Evolutionary conservation across 139 green algal species (phyloP).

Genomic region (Chlorella sp.): DNA sequence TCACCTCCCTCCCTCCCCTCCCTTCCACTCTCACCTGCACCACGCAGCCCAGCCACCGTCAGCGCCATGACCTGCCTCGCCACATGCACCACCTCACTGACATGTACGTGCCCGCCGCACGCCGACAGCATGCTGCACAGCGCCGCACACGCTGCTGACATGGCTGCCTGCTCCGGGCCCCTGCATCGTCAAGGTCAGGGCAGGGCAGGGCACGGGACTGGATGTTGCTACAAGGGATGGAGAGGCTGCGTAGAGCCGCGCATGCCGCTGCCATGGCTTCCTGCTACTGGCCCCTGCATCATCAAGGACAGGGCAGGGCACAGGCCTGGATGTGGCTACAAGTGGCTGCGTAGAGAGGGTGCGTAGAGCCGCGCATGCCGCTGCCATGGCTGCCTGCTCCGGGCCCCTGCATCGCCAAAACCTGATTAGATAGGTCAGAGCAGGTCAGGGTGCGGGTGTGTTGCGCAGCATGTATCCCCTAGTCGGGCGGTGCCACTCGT

Average conservation of each 20-base stretch:
- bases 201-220: not conserved
- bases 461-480: too few relatives aligned
- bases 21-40: too few relatives aligned
- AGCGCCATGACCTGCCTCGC: not conserved
- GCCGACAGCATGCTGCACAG: not conserved
- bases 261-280: not conserved
- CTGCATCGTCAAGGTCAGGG: not conserved
- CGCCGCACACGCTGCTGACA: not conserved
- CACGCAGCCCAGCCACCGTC: not conserved
- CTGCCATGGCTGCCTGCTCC: not conserved
- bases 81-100: not conserved
- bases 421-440: too few relatives aligned
- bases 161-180: not conserved
- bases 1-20: too few relatives aligned
- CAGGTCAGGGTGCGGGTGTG: too few relatives aligned
- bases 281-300: not conserved
- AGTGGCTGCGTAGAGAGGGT: too few relatives aligned
- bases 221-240: too few relatives aligned
- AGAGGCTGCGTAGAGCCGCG: too few relatives aligned
- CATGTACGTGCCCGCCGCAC: constrained; percentile 1
- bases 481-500: too few relatives aligned
- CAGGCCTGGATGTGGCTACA: not conserved
- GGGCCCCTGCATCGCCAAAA: not conserved
- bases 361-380: not conserved
- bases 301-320: not conserved